A percentile compares a stretch with the other conserved stretches of the same genome.
These are phyloP conservation scores for Dioszegia hungarica DNA, from an alignment of 768 basidiomycete genomes.

Conservation along the genomic window DNA sequence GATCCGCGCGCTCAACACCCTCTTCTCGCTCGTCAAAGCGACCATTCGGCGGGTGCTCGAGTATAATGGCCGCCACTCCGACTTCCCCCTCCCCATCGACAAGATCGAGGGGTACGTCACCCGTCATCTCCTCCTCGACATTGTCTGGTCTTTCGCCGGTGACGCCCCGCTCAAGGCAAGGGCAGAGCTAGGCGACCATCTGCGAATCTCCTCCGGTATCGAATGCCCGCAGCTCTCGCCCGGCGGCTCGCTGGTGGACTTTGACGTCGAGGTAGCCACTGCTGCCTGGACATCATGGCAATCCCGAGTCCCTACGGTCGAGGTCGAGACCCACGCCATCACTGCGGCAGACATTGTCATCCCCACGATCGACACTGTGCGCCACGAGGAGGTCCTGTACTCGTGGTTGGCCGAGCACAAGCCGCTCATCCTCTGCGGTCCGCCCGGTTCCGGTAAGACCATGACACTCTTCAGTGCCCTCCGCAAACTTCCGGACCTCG, in stretches of 20 bases:
- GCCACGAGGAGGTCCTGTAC: conserved; percentile 96
- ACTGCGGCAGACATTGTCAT: conserved; percentile 95
- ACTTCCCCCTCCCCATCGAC: conserved; percentile 82
- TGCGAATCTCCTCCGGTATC: conserved; percentile 77
- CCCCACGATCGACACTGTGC: conserved; percentile 95
- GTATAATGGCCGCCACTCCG: conserved; percentile 89
- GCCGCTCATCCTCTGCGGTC: conserved; percentile 94
- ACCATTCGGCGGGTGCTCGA: conserved; percentile 87
- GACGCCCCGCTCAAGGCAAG: conserved; percentile 88
- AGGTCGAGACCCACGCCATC: conserved; percentile 93
- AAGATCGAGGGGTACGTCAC: conserved; percentile 84
- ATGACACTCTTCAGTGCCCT: conserved; percentile 99
- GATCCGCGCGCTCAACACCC: conserved; percentile 85
- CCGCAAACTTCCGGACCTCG: conserved; percentile 96
- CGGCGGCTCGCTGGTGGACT: conserved; percentile 82
- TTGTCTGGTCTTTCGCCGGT: conserved; percentile 97
- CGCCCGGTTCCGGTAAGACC: conserved; percentile 99
- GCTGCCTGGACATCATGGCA: conserved; percentile 93
- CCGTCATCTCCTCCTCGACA: conserved; percentile 80
- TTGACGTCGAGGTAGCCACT: conserved; percentile 77
- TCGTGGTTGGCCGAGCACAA: conserved; percentile 99
- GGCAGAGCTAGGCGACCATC: conserved; percentile 80
- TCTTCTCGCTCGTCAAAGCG: conserved; percentile 97
- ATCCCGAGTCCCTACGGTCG: conserved; percentile 82
- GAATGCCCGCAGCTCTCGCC: conserved; percentile 73